Evolutionary conservation across 495 filamentous ascomycete genomes (phyloP).

Genomic region (Neurospora discreta): DNA sequence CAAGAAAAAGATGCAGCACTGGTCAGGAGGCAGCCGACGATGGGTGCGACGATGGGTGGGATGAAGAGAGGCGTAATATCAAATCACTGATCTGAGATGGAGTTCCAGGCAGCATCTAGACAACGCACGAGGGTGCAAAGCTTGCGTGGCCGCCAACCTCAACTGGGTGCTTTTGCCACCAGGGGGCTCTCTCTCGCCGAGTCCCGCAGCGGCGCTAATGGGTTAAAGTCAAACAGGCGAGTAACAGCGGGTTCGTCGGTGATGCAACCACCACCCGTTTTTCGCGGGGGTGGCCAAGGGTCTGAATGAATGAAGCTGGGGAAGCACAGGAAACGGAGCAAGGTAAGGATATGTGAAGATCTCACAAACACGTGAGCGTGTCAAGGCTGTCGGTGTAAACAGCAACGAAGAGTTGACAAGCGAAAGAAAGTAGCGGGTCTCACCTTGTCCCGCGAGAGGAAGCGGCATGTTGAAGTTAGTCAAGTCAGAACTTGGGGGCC

Average conservation of each 20-base stretch:
- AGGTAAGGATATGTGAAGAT: background rate
- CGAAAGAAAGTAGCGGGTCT: conserved; percentile 17
- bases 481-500: background rate
- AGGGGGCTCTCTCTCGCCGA: background rate
- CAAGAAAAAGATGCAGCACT: background rate
- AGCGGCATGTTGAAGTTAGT: conserved; percentile 28
- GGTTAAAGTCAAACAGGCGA: background rate
- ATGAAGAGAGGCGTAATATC: background rate
- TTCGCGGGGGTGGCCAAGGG: conserved; percentile 14
- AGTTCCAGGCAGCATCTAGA: background rate
- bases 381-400: background rate
- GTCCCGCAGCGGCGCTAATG: background rate
- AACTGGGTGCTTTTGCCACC: background rate
- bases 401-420: background rate
- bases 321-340: conserved; percentile 8
- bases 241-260: background rate
- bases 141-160: background rate
- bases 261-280: background rate
- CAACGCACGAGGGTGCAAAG: background rate
- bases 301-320: conserved; percentile 1
- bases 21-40: background rate
- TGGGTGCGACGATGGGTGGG: background rate
- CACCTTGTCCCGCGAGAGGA: conserved; percentile 36
- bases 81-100: background rate
- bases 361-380: background rate